A percentile compares a stretch with the other conserved stretches of the same genome.
phyloP scores from a whole-genome alignment of 164 flowering plant species.

The Saururus chinensis region DNA sequence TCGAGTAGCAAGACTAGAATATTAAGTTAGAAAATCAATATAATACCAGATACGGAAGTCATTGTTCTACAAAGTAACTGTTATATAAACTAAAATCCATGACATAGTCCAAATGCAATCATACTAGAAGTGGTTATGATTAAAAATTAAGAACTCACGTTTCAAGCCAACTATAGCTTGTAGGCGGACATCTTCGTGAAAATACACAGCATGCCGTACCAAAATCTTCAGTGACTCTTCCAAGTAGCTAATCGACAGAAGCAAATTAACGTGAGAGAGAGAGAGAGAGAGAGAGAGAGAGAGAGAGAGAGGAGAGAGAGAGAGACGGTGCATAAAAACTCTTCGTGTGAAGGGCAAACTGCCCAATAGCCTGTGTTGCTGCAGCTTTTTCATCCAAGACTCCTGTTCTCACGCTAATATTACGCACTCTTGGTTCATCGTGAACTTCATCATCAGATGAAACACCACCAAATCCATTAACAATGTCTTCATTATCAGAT shows the following conservation, averaged over 20 bases:
- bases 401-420: conserved; percentile 93
- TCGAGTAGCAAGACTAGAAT: no score
- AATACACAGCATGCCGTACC: conserved; percentile 63
- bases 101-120: background rate
- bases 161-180: conserved; percentile 77
- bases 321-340: conserved; percentile 90
- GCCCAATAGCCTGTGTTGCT: conserved; percentile 95
- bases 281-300: background rate
- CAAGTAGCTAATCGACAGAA: conserved; percentile 52
- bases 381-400: conserved; percentile 99
- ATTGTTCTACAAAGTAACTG: no score
- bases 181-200: conserved; percentile 98
- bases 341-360: conserved; percentile 80
- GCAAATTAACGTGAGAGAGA: conserved; percentile 9
- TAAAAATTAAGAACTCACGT: conserved; percentile 40
- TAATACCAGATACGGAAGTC: no score
- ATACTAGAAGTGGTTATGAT: background rate
- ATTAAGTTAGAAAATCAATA: no score
- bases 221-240: conserved; percentile 84
- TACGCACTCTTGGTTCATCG: conserved; percentile 88
- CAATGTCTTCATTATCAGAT: conserved; percentile 36
- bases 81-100: no score
- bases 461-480: conserved; percentile 73
- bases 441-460: conserved; percentile 97
- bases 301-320: conserved; percentile 7